Evolutionary conservation across 2,329 filamentous ascomycete genomes (phyloP).

Genomic region (Colletotrichum noveboracense): DNA sequence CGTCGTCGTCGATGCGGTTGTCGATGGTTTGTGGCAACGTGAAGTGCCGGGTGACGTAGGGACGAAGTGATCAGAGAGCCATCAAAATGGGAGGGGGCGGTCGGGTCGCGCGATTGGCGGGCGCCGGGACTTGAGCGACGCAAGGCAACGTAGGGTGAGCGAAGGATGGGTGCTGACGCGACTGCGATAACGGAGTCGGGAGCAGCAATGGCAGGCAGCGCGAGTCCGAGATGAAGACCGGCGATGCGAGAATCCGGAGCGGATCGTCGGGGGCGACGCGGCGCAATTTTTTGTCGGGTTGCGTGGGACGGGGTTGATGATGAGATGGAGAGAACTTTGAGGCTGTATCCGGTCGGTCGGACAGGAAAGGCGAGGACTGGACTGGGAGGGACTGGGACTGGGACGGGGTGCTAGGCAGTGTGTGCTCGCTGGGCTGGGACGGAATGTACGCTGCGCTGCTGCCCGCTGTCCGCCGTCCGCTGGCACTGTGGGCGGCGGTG

Average conservation of each 20-base stretch:
- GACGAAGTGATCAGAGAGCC: conserved; percentile 21
- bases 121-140: conserved; percentile 17
- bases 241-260: neutral
- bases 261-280: conserved; percentile 8
- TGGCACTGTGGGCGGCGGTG: neutral
- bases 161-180: conserved; percentile 9
- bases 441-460: conserved; percentile 15
- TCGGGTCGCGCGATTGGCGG: conserved; percentile 24
- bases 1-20: neutral
- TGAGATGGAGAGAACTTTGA: conserved; percentile 22
- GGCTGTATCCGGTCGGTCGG: conserved; percentile 21
- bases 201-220: neutral
- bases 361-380: conserved; percentile 20
- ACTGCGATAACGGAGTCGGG: conserved; percentile 9
- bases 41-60: conserved; percentile 21
- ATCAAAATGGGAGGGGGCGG: conserved; percentile 24
- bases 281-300: conserved; percentile 15
- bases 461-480: neutral
- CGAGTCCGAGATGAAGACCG: neutral
- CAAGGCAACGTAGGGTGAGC: conserved; percentile 9
- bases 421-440: conserved; percentile 15
- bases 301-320: conserved; percentile 9
- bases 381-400: neutral
- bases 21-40: conserved; percentile 16
- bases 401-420: neutral